Percentiles rank a stretch among this genome's conserved stretches.
Evolutionary conservation across 768 basidiomycete genomes (phyloP).

Genomic region (Porpolomopsis calyptriformis): DNA sequence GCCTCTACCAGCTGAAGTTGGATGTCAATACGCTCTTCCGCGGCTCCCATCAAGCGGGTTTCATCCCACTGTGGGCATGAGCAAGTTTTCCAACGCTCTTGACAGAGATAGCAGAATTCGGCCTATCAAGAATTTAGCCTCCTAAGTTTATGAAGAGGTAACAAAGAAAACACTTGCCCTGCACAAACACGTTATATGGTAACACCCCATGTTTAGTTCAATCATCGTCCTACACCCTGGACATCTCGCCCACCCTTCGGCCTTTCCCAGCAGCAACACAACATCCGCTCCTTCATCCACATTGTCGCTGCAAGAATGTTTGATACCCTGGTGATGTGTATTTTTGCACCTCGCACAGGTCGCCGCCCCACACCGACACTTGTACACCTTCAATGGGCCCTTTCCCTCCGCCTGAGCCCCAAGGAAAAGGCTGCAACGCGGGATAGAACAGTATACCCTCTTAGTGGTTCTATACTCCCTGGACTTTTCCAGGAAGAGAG

Average conservation of each 20-base stretch:
- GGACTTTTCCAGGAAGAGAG: conserved; percentile 31
- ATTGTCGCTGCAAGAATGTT: background rate
- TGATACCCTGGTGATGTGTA: conserved; percentile 19
- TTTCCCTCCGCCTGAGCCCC: conserved; percentile 24
- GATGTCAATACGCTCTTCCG: conserved; percentile 5
- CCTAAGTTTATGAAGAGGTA: background rate
- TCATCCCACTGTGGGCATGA: conserved; percentile 8
- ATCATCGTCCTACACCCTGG: conserved; percentile 47
- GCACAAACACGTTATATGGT: conserved; percentile 7
- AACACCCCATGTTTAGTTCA: conserved; percentile 28
- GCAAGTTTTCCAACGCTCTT: conserved; percentile 8
- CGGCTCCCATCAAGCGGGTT: conserved; percentile 3
- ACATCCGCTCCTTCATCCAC: conserved; percentile 11
- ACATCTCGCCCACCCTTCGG: conserved; percentile 50
- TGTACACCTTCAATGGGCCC: conserved; percentile 24
- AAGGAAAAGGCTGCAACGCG: conserved; percentile 44
- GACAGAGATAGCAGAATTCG: conserved; percentile 9
- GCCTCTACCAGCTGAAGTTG: conserved; percentile 1
- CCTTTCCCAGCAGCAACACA: conserved; percentile 34
- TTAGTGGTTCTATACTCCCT: conserved; percentile 35
- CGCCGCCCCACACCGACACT: conserved; percentile 36
- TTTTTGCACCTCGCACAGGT: conserved; percentile 25
- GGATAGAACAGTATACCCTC: conserved; percentile 40
- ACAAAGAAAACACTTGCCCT: background rate
- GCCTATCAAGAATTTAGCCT: background rate